Base-by-base conservation (phyloP, 1,139 yeast species). In the Nakaseomyces kungkrabaensis region DNA sequence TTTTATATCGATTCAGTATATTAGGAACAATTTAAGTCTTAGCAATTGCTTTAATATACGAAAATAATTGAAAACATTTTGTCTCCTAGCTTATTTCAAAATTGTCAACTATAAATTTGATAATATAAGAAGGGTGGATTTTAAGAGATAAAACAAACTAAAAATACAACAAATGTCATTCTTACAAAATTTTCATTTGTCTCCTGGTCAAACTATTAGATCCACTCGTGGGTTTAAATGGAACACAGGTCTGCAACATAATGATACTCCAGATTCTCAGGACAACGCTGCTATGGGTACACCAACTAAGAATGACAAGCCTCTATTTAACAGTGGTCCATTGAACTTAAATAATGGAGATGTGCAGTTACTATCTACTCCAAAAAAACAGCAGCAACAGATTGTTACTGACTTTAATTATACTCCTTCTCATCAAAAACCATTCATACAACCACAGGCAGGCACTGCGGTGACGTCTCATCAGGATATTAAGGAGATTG, bases 401-500 rank as follows among this genome's bases (percentile, higher is more conserved):
- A 49, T 48, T 10, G 59, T 66, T 3, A 63, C 67, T 9, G 69
- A 66, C 51, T 66, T 63, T 46, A 66, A 66, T 45, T 66, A 66
- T 51, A 66, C 68, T 3, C 69, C 69, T 11, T 63, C 69, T 0
- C 69, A 66, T 50, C 69, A 66, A 50, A 59, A 63, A 46, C 69
- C 67, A 5, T 66, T 59, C 36, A 47, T 66, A 29, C 65, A 61
- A 38, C 61, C 62, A 4, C 53, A 59, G 11, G 56, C 56, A 8
- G 66, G 68, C 8, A 65, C 68, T 3, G 57, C 67, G 5, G 68
- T 79, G 9, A 73, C 84, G 0, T 72, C 85, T 7, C 94, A 83
- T 62, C 78, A 73, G 58, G 88, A 82, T 63, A 78, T 84, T 52
- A 77, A 95, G 52, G 82, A 76, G 62, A 88, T 87, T 60, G 97